Conservation (phyloP, 805 yeast genomes). For the Suhomyces pyralidae region DNA sequence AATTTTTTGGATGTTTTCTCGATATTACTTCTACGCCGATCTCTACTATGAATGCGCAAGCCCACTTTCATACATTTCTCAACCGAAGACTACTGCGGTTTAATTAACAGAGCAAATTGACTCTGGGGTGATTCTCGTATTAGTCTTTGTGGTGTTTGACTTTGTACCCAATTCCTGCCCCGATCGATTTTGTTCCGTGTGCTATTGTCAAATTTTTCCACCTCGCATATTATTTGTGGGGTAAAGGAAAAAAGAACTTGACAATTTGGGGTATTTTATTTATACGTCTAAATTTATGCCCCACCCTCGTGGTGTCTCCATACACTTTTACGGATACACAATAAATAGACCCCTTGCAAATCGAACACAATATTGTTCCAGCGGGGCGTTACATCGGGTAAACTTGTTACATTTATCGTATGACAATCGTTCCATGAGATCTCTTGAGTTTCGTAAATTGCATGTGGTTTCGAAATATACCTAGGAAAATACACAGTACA, state of each 20-base stretch:
- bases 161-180: background rate
- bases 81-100: background rate
- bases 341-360: background rate
- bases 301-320: background rate
- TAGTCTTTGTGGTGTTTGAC: background rate
- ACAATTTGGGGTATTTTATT: background rate
- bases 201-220: background rate
- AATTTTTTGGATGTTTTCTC: too few species aligned
- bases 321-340: background rate
- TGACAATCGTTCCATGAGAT: background rate
- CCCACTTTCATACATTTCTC: background rate
- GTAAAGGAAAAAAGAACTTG: background rate
- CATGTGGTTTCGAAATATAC: background rate
- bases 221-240: background rate
- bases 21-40: background rate
- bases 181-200: background rate
- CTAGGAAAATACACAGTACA: too few species aligned
- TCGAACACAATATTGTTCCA: background rate
- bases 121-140: background rate
- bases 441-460: background rate
- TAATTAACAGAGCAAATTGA: background rate
- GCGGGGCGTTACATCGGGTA: background rate
- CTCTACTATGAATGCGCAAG: background rate
- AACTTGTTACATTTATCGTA: background rate
- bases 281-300: background rate